Evolutionary conservation across 2,329 filamentous ascomycete species (phyloP).

Genomic region (Xylariaceae sp.): DNA sequence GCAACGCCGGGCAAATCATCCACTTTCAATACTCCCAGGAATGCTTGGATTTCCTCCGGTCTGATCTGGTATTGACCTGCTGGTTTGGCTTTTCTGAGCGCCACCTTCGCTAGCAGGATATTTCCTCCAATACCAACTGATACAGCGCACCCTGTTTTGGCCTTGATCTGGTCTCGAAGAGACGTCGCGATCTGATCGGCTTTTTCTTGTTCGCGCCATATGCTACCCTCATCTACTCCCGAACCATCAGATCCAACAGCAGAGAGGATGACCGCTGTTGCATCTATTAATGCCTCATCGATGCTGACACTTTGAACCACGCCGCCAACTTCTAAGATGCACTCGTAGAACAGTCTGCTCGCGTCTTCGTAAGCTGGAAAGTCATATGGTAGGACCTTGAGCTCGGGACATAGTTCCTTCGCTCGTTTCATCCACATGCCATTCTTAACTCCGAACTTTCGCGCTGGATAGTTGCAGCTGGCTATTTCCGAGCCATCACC

Average conservation of each 20-base stretch:
- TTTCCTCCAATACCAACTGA: slow-evolving; percentile 91
- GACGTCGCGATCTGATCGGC: slow-evolving; percentile 64
- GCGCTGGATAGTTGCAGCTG: slow-evolving; percentile 91
- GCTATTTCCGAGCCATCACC: slow-evolving; percentile 91
- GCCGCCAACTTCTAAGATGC: slow-evolving; percentile 72
- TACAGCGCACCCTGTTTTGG: slow-evolving; percentile 75
- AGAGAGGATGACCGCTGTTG: slow-evolving; percentile 64
- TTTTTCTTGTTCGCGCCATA: slow-evolving; percentile 72
- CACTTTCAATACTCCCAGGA: slow-evolving; percentile 72
- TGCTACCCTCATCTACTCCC: slow-evolving; percentile 59
- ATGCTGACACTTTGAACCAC: slow-evolving; percentile 94
- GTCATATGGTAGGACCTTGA: slow-evolving; percentile 92
- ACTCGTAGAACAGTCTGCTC: slow-evolving; percentile 80
- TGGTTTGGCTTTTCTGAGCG: slow-evolving; percentile 85
- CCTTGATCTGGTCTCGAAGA: slow-evolving; percentile 65
- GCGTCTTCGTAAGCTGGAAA: slow-evolving; percentile 93
- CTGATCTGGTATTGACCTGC: slow-evolving; percentile 87
- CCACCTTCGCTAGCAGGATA: slow-evolving; percentile 85
- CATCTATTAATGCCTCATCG: slow-evolving; percentile 87
- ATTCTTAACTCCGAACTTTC: slow-evolving; percentile 83
- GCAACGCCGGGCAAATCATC: slow-evolving; percentile 88
- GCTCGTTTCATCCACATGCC: slow-evolving; percentile 99
- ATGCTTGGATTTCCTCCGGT: slow-evolving; percentile 69
- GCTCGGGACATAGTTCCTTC: slow-evolving; percentile 71
- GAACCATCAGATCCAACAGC: slow-evolving; percentile 61